Percentiles rank a stretch among this genome's conserved stretches.
phyloP scores from a whole-genome alignment of 2,329 filamentous ascomycete genomes.

The Exophiala viscosa region DNA sequence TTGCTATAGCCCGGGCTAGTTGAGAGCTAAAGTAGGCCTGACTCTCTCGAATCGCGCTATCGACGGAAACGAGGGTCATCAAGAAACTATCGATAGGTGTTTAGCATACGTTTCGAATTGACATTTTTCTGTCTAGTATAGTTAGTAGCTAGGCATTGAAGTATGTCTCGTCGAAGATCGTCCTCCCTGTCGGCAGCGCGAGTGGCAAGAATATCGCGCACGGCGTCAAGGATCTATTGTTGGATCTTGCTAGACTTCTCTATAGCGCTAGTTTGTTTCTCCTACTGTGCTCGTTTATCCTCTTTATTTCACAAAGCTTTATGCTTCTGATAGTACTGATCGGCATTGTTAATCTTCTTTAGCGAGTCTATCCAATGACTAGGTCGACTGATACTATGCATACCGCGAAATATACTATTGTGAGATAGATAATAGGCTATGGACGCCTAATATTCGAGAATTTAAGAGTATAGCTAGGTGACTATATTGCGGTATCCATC shows the following conservation, averaged over 20 bases:
- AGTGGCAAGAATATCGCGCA: constrained; percentile 3
- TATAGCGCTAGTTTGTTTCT: constrained; percentile 10
- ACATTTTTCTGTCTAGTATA: constrained; percentile 32
- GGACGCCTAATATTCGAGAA: constrained; percentile 27
- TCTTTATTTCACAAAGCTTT: constrained; percentile 2
- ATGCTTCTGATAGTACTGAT: constrained; percentile 8
- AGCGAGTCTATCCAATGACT: neutral
- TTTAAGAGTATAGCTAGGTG: constrained; percentile 26
- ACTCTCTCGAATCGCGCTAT: constrained; percentile 27
- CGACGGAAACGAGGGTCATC: constrained; percentile 28
- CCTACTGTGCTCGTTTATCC: constrained; percentile 2
- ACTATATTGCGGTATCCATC: constrained; percentile 9
- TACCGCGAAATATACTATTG: constrained; percentile 21
- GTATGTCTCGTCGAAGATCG: constrained; percentile 15
- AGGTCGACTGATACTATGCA: neutral
- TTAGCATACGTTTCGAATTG: constrained; percentile 30
- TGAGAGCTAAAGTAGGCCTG: constrained; percentile 38
- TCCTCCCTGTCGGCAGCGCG: constrained; percentile 21
- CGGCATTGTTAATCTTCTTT: constrained; percentile 5
- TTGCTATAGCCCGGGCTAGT: constrained; percentile 43
- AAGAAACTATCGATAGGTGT: constrained; percentile 37
- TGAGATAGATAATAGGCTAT: constrained; percentile 19
- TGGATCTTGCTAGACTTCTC: constrained; percentile 12
- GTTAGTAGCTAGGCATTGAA: constrained; percentile 26
- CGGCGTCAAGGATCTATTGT: constrained; percentile 1